Base-by-base conservation (phyloP, 345 rosid genomes). In the Gossypium australe region DNA sequence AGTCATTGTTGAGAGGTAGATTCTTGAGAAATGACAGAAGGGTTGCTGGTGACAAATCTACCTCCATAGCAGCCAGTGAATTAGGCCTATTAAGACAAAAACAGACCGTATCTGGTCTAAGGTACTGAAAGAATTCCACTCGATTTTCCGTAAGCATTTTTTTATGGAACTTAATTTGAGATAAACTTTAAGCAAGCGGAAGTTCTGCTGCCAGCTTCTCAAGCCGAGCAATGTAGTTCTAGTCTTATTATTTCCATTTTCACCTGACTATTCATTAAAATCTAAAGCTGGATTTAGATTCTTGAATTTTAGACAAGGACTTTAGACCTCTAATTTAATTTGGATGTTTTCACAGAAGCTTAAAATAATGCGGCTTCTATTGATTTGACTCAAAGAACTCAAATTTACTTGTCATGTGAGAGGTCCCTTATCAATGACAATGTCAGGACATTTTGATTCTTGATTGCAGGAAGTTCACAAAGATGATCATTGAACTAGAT, bases 1-100 rank as follows among this genome's bases (percentile, higher is more conserved):
- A 94, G 98, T 91, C 97, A 78, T 82, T 92, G 74, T 90, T 94
- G 44, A 82, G 97, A 85, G 98, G 97, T 48, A 87, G 98, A 76
- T 94, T 94, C 87, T 85, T 94, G 89, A 92, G 97, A 67, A 91
- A 88, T 91, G 86, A 82, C 79, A 85, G 84, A 85, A 78, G 77
- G 69, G 72, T 77, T 78, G 89, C 79, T 78, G 83, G 78, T 76
- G 86, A 82, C 74, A 87, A 89, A 79, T 85, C 87, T 43, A 75
- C 84, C 70, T 86, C 97, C 53, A 79, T 77, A 17, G 94, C 98
- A 14, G 97, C 92, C 76, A 83, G 84, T 77, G 98, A 94, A 80
- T 84, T 94, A 72, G 98, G 98, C 34, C 86, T 94, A 74, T 75
- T 94, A 84, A 87, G 97, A 86, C 89, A 89, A 80, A 87, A 92